These are phyloP conservation scores for Termitomyces bulborhizus DNA, from an alignment of 768 basidiomycete species.

Conservation along the genomic window DNA sequence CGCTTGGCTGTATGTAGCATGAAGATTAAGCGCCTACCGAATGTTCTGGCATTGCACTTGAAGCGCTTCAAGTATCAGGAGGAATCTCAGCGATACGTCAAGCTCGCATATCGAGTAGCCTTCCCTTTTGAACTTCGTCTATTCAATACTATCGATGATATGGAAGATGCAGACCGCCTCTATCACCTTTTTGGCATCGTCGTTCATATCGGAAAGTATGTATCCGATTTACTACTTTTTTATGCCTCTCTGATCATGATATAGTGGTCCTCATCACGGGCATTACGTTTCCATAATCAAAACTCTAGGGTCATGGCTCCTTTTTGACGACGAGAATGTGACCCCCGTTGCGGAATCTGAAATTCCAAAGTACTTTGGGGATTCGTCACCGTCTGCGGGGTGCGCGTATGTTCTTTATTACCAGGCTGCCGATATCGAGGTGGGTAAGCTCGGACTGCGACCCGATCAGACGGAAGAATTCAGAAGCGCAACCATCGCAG, in stretches of 20 bases:
- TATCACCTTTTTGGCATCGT: constrained; percentile 96
- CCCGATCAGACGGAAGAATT: constrained; percentile 3
- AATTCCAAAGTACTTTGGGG: constrained; percentile 92
- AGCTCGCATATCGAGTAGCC: constrained; percentile 93
- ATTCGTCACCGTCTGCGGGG: constrained; percentile 60
- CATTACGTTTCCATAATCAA: constrained; percentile 97
- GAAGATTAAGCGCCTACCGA: constrained; percentile 97
- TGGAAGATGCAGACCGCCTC: constrained; percentile 83
- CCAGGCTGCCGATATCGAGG: constrained; percentile 86
- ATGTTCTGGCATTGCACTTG: constrained; percentile 90
- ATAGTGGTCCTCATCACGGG: constrained; percentile 94
- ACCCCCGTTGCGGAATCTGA: constrained; percentile 83
- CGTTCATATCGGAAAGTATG: constrained; percentile 97
- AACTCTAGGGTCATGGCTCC: constrained; percentile 76
- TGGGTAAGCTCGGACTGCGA: constrained; percentile 61
- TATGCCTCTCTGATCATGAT: not conserved
- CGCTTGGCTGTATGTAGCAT: constrained; percentile 56
- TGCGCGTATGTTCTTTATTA: constrained; percentile 97
- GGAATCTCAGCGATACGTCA: constrained; percentile 84
- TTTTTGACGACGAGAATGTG: constrained; percentile 96
- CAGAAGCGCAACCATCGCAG: not conserved
- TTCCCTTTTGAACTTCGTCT: constrained; percentile 93
- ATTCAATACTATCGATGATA: constrained; percentile 96
- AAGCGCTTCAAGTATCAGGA: constrained; percentile 99
- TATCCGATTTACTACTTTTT: constrained; percentile 12